phyloP scores from a whole-genome alignment of 306 rosid species.

The Lagenaria siceraria region DNA sequence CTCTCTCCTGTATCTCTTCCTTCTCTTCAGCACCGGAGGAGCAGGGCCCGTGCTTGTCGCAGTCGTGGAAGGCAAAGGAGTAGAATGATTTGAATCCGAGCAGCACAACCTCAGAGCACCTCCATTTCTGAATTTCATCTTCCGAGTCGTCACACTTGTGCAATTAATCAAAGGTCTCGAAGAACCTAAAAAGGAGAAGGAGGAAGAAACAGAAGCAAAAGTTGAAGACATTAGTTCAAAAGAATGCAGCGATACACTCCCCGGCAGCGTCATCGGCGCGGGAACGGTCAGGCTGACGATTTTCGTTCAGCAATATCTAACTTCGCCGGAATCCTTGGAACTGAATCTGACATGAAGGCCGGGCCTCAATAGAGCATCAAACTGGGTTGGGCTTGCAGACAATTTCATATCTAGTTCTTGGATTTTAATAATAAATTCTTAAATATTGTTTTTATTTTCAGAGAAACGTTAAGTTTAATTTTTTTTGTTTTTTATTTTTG shows the following conservation, averaged over 20 bases:
- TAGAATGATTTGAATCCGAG: constrained; percentile 12
- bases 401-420: too few species aligned
- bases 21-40: constrained; percentile 30
- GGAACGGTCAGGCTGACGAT: background rate
- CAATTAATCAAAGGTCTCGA: background rate
- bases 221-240: background rate
- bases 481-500: too few species aligned
- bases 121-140: background rate
- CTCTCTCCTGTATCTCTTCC: constrained; percentile 40
- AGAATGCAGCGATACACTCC: background rate
- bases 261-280: background rate
- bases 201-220: background rate
- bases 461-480: too few species aligned
- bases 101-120: constrained; percentile 16
- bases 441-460: too few species aligned
- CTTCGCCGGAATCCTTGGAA: background rate
- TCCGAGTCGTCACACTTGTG: background rate
- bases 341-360: background rate
- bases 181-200: background rate
- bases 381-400: background rate
- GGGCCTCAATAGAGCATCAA: background rate
- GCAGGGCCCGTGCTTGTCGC: background rate
- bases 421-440: too few species aligned
- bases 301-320: background rate
- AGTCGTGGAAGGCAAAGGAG: constrained; percentile 10